These are phyloP conservation scores for Ustulina deusta DNA, from an alignment of 2,329 filamentous ascomycete species.

Conservation along the genomic window DNA sequence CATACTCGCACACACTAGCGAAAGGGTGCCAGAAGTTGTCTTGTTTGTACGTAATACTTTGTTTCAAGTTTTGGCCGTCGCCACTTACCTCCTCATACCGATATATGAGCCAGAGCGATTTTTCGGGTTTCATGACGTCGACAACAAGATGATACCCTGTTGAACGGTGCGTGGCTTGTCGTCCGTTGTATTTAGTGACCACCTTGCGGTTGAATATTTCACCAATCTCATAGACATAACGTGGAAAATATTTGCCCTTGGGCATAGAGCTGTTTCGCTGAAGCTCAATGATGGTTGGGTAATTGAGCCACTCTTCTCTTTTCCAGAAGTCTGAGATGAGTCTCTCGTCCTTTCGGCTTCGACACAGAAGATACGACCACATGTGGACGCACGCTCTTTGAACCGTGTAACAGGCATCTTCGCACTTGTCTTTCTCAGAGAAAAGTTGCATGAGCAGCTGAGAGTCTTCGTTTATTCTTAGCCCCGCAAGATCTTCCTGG, in stretches of 20 bases:
- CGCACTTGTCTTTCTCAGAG: constrained; percentile 40
- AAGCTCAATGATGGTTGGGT: constrained; percentile 39
- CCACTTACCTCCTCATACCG: constrained; percentile 36
- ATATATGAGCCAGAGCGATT: constrained; percentile 42
- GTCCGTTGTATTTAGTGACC: constrained; percentile 33
- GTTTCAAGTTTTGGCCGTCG: constrained; percentile 35
- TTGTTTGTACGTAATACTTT: constrained; percentile 39
- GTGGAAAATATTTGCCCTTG: constrained; percentile 39
- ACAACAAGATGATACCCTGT: constrained; percentile 42
- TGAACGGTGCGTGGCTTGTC: constrained; percentile 40
- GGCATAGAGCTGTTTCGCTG: constrained; percentile 32
- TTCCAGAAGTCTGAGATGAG: constrained; percentile 40
- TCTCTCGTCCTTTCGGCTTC: constrained; percentile 35
- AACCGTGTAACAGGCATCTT: constrained; percentile 41
- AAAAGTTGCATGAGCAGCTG: constrained; percentile 39
- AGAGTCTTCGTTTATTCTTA: constrained; percentile 35
- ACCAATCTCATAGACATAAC: constrained; percentile 41
- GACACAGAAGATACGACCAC: constrained; percentile 40
- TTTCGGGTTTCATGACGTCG: constrained; percentile 40
- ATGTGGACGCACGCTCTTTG: constrained; percentile 38
- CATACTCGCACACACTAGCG: constrained; percentile 38
- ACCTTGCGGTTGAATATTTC: constrained; percentile 42
- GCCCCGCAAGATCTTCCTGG: constrained; percentile 33
- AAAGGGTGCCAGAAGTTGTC: constrained; percentile 43
- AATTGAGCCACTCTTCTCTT: constrained; percentile 35